These are phyloP conservation scores for Nevesoporus exiguus DNA, from an alignment of 768 basidiomycete species.

Conservation along the genomic window DNA sequence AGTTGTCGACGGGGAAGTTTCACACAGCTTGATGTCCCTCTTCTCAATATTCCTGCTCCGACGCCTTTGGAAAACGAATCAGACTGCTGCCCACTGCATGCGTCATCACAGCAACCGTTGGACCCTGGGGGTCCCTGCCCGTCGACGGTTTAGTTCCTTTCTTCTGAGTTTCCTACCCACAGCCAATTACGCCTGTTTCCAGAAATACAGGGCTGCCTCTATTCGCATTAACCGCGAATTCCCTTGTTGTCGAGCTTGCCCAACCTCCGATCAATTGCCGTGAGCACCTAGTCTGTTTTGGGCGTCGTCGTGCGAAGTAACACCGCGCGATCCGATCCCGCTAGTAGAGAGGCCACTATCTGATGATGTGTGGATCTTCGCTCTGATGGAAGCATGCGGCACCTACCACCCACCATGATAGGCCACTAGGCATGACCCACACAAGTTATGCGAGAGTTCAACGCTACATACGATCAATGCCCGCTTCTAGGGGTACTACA, in stretches of 20 bases:
- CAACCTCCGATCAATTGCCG: conserved; percentile 1
- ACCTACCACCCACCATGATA: neutral
- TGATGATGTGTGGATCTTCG: conserved; percentile 1
- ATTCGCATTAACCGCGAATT: neutral
- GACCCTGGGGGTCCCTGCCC: too few relatives aligned
- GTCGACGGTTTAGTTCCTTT: too few relatives aligned
- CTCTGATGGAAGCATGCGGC: neutral
- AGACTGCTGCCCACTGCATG: too few relatives aligned
- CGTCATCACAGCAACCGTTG: too few relatives aligned
- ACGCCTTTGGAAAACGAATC: too few relatives aligned
- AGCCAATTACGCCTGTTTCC: neutral
- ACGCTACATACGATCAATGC: conserved; percentile 1
- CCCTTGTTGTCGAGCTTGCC: neutral
- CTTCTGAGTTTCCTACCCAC: neutral
- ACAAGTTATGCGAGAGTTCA: neutral
- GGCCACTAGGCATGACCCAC: neutral
- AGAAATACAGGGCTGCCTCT: neutral
- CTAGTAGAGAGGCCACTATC: neutral
- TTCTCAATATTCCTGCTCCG: too few relatives aligned
- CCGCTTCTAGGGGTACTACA: neutral
- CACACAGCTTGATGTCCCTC: too few relatives aligned
- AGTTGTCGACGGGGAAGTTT: too few relatives aligned
- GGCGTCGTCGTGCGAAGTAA: neutral
- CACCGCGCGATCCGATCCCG: conserved; percentile 16
- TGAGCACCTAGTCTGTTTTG: neutral